phyloP scores from a whole-genome alignment of 345 rosid species.

The Psidium guajava region DNA sequence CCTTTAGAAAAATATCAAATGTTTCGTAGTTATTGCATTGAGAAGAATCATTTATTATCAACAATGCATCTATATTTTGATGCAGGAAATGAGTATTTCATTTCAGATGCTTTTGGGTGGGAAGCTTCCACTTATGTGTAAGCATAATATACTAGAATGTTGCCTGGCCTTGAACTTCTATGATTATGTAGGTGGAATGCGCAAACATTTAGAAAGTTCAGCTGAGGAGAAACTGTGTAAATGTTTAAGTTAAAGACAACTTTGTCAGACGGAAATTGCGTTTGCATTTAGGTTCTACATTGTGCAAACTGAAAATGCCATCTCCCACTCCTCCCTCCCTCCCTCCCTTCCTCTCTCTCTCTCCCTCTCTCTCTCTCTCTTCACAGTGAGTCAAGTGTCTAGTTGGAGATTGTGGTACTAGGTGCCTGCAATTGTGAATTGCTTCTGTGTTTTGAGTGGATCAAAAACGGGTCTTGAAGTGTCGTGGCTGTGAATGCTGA shows the following conservation, averaged over 20 bases:
- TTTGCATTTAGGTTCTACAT: neutral
- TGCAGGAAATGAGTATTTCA: conserved; percentile 42
- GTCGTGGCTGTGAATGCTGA: neutral
- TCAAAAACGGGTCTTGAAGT: neutral
- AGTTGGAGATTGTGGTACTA: neutral
- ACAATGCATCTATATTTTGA: conserved; percentile 53
- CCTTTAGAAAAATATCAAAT: conserved; percentile 21
- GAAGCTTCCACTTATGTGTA: conserved; percentile 45
- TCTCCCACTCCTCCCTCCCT: neutral
- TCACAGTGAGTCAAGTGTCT: neutral
- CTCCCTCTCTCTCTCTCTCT: neutral
- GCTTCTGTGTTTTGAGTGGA: neutral
- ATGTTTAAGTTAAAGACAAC: neutral
- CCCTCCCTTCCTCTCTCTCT: neutral
- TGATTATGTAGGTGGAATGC: neutral
- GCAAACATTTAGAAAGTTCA: neutral
- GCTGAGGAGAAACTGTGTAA: neutral
- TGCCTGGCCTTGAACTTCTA: conserved; percentile 1
- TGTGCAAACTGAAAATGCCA: neutral
- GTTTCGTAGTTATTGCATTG: conserved; percentile 10
- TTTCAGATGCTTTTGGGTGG: conserved; percentile 44
- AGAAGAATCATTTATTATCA: neutral
- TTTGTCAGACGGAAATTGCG: neutral
- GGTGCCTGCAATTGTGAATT: neutral
- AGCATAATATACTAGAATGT: conserved; percentile 20